A percentile compares a stretch with the other conserved stretches of the same genome.
These are phyloP conservation scores for Candida sanyaensis DNA, from an alignment of 1,139 yeast genomes.

Conservation along the genomic window DNA sequence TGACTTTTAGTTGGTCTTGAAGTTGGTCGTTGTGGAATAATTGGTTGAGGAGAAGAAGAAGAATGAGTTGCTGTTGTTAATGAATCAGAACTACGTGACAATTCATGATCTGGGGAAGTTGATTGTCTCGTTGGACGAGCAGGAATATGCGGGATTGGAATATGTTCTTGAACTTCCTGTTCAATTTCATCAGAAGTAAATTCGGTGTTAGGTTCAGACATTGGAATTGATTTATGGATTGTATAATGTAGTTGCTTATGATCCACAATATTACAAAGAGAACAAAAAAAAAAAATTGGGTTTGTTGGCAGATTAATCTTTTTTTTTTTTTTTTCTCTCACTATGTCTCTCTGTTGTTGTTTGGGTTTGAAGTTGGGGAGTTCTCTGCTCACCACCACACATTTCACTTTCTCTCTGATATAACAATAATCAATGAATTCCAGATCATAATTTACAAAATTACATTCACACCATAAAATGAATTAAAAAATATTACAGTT, in stretches of 20 bases:
- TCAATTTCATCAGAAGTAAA: neutral
- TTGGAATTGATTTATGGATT: neutral
- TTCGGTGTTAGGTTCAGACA: neutral
- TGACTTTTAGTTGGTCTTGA: neutral
- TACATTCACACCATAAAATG: too few species aligned
- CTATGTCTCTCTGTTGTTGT: neutral
- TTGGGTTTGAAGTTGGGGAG: neutral
- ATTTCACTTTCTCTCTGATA: too few species aligned
- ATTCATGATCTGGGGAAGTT: neutral
- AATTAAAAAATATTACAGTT: neutral
- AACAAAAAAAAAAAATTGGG: too few species aligned
- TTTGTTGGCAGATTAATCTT: neutral
- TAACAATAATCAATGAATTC: too few species aligned
- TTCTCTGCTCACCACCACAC: neutral
- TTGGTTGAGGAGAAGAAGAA: neutral
- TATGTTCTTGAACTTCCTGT: neutral
- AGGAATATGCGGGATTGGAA: conserved; percentile 1
- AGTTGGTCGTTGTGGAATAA: conserved; percentile 4
- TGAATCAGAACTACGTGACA: neutral
- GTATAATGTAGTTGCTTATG: neutral
- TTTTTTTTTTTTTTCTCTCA: neutral
- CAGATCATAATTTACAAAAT: too few species aligned
- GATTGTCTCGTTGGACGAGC: conserved; percentile 5
- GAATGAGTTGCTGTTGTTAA: neutral
- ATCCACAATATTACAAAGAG: too few species aligned